Percentiles rank a stretch among this genome's conserved stretches.
Evolutionary conservation across 176 grass and related monocot genomes (phyloP).

Genomic region (Musa schizocarpa): DNA sequence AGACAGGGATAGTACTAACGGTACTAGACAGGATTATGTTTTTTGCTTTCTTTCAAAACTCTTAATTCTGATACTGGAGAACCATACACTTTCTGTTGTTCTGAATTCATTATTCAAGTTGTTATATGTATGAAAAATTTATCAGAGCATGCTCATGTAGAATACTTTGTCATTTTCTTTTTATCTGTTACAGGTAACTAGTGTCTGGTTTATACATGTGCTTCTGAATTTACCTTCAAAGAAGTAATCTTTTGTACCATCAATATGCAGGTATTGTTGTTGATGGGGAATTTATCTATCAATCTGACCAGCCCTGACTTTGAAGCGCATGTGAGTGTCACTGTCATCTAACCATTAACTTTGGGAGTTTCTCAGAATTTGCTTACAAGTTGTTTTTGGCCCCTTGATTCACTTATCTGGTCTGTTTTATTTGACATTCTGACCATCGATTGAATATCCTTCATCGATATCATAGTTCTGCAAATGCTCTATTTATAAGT

Average conservation of each 20-base stretch:
- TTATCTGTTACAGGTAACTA: no score
- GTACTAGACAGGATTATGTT: not conserved
- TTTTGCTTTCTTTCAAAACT: not conserved
- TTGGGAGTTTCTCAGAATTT: not conserved
- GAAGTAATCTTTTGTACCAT: no score
- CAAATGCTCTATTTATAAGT: no score
- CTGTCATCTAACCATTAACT: not conserved
- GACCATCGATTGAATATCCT: no score
- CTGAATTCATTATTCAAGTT: not conserved
- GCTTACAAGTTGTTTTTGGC: not conserved
- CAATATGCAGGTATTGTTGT: slow-evolving; percentile 41
- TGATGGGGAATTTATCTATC: slow-evolving; percentile 69
- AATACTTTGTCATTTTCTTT: not conserved
- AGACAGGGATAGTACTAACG: not conserved
- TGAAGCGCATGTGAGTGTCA: slow-evolving; percentile 57
- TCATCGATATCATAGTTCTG: no score
- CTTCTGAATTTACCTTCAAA: no score
- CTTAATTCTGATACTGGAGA: not conserved
- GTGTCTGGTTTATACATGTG: no score
- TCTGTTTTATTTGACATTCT: no score
- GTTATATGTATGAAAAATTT: slow-evolving; percentile 13
- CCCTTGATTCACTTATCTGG: no score
- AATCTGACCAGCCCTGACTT: slow-evolving; percentile 72
- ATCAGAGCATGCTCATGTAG: not conserved
- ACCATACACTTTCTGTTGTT: not conserved